Base-by-base conservation (phyloP, 2,329 filamentous ascomycete species). In the Penicillium sp. region DNA sequence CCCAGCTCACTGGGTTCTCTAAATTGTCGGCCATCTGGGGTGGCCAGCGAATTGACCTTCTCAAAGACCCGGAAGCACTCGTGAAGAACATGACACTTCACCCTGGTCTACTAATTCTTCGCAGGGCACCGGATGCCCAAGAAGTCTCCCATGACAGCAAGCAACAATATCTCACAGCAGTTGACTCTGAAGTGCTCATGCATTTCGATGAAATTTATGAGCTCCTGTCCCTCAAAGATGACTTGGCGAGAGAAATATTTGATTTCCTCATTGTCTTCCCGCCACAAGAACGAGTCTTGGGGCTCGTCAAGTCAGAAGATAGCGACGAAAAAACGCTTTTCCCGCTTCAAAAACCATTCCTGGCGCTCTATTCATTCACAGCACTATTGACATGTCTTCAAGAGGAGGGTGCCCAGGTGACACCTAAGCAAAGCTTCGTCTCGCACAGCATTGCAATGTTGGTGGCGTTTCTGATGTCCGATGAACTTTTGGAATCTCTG, bases 141-240 rank as follows among this genome's bases (percentile, higher is more conserved):
- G 73, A 74, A 39, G 43, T 67, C 14, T 56, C 67, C 1, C 55
- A 65, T 46, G 60, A 60, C 22, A 68, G 68, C 16, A 69, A 66
- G 78, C 59, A 81, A 75, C 51, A 85, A 78, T 49, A 83, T 78
- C 47, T 87, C 78, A 60, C 82, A 78, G 35, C 82, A 1, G 81
- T 98, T 3, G 91, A 98, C 69, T 82, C 85, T 13, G 90, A 93
- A 65, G 87, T 98, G 22, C 78, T 95, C 64, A 83, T 87, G 56
- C 90, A 96, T 72, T 96, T 96, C 67, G 84, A 90, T 53, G 87
- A 93, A 59, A 77, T 99, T 24, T 96, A 95, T 82, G 84, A 86
- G 44, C 89, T 93, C 67, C 81, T 98, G 53, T 86, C 87, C 61
- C 84, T 93, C 76, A 84, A 90, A 45, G 87, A 93, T 57, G 80